Percentiles rank a stretch among this genome's conserved stretches.
Conservation (phyloP, 495 filamentous ascomycete species). For the Penicillium paxilli region DNA sequence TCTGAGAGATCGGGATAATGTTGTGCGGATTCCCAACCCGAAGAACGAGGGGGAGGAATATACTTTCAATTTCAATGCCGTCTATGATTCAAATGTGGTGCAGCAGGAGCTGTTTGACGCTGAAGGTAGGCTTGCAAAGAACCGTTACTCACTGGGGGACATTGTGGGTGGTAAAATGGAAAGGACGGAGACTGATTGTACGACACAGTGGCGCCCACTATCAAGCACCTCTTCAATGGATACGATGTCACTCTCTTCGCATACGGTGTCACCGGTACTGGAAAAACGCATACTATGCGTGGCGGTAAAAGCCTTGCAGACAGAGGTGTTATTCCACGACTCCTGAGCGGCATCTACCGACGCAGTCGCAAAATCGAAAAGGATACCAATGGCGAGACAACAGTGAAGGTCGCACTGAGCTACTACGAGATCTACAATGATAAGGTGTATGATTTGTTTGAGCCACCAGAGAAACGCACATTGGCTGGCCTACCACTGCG, state of each 20-base stretch:
- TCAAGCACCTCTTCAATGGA: constrained; percentile 92
- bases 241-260: constrained; percentile 94
- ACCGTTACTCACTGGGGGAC: background rate
- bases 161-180: background rate
- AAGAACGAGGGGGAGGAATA: constrained; percentile 91
- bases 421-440: constrained; percentile 99
- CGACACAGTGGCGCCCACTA: constrained; percentile 64
- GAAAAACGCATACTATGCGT: constrained; percentile 98
- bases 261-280: constrained; percentile 93
- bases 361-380: constrained; percentile 84
- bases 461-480: constrained; percentile 86
- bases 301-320: constrained; percentile 88
- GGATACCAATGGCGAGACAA: constrained; percentile 72
- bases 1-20: constrained; percentile 56
- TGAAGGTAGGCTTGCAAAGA: constrained; percentile 62
- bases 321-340: constrained; percentile 84
- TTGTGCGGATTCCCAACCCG: constrained; percentile 90
- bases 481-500: constrained; percentile 80
- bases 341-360: constrained; percentile 85
- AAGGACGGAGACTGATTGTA: constrained; percentile 20
- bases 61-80: constrained; percentile 91
- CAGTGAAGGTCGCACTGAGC: constrained; percentile 76
- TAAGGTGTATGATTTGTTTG: constrained; percentile 91
- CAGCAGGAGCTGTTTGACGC: constrained; percentile 86
- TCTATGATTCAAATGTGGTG: constrained; percentile 75